Percentiles rank a stretch among this genome's conserved stretches.
Conservation (phyloP, 2,329 filamentous ascomycete species). For the Fusarium tjaetaba region DNA sequence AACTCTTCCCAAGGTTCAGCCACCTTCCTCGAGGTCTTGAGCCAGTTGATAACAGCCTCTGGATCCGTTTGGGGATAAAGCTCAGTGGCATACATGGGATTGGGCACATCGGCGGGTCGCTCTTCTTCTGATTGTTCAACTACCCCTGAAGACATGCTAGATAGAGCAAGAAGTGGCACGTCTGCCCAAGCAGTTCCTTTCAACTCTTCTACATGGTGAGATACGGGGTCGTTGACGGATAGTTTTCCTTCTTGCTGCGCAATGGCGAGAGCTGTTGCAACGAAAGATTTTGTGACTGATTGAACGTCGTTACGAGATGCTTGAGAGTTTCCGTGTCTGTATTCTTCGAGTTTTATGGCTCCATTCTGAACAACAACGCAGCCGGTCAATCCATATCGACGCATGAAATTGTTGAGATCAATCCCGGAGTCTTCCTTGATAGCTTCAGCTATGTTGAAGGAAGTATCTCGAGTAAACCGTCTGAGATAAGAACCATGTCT, state of each 20-base stretch:
- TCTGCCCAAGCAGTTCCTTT: conserved; percentile 25
- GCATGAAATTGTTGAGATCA: conserved; percentile 17
- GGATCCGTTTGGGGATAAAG: conserved; percentile 24
- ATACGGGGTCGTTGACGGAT: conserved; percentile 23
- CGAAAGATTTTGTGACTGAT: conserved; percentile 27
- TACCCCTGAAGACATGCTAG: conserved; percentile 28
- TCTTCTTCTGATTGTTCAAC: conserved; percentile 26
- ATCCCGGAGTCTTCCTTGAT: background rate
- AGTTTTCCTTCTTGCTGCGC: conserved; percentile 25
- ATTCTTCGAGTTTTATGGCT: conserved; percentile 19
- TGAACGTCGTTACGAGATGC: conserved; percentile 28
- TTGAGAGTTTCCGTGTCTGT: conserved; percentile 25
- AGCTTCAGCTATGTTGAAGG: background rate
- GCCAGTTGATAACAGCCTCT: conserved; percentile 22
- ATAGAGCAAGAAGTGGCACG: conserved; percentile 24
- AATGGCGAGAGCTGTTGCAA: conserved; percentile 20
- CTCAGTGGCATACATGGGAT: conserved; percentile 33
- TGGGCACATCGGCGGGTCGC: conserved; percentile 17
- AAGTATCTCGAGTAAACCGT: conserved; percentile 6
- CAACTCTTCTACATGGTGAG: conserved; percentile 20
- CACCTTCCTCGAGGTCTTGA: conserved; percentile 24
- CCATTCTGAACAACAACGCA: conserved; percentile 20
- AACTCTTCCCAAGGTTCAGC: conserved; percentile 35
- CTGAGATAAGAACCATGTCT: conserved; percentile 26
- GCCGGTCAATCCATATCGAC: conserved; percentile 20